Conservation (phyloP, 495 filamentous ascomycete genomes). For the Podospora pseudoanserina region DNA sequence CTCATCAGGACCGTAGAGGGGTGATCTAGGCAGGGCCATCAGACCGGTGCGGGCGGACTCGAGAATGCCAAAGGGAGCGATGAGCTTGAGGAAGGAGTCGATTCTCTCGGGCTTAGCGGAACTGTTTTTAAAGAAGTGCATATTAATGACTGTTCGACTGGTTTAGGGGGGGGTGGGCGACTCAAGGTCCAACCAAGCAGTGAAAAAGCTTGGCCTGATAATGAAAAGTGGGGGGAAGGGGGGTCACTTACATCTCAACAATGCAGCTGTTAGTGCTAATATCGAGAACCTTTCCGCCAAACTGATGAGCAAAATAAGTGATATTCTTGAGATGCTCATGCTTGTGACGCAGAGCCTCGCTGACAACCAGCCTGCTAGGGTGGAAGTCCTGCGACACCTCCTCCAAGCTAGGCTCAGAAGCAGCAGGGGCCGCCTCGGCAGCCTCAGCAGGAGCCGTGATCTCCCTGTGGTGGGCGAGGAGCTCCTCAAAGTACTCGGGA, state of each 20-base stretch:
- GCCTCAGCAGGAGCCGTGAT: constrained; percentile 46
- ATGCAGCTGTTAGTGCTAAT: constrained; percentile 98
- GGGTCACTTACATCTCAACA: constrained; percentile 81
- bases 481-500: constrained; percentile 95
- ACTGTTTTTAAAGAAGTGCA: constrained; percentile 38
- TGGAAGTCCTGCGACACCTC: constrained; percentile 68
- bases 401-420: constrained; percentile 31
- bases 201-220: constrained; percentile 1
- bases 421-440: constrained; percentile 35
- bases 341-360: constrained; percentile 89
- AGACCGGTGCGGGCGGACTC: constrained; percentile 92
- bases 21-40: constrained; percentile 93
- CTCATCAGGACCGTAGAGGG: constrained; percentile 69
- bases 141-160: background rate
- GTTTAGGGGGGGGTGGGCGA: background rate
- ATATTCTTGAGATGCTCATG: constrained; percentile 94
- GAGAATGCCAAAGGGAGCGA: constrained; percentile 92
- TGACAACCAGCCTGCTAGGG: constrained; percentile 74
- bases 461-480: constrained; percentile 86
- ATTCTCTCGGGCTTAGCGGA: constrained; percentile 92
- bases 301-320: constrained; percentile 93
- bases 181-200: constrained; percentile 21
- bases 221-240: background rate
- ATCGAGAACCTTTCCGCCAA: constrained; percentile 94
- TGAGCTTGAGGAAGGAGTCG: constrained; percentile 94